Conservation (phyloP, 768 basidiomycete genomes). For the Mycena galericulata region DNA sequence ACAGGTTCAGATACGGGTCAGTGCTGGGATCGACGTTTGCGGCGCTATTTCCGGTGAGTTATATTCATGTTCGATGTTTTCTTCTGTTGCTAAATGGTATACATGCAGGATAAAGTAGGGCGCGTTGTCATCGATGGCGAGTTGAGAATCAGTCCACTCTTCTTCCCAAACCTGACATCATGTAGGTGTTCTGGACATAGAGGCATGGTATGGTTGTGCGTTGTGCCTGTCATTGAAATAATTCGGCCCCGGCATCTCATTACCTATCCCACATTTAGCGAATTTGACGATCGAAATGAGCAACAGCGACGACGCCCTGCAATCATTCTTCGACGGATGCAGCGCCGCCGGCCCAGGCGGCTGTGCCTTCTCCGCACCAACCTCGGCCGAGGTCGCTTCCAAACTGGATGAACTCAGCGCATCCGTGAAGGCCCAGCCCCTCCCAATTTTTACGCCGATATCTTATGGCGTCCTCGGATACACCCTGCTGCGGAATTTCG, state of each 20-base stretch:
- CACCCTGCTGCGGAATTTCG: conserved; percentile 1
- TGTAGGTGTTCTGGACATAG: not conserved
- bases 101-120: not conserved
- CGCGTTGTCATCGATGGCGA: not conserved
- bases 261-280: too few species aligned
- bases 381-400: not conserved
- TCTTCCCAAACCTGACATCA: not conserved
- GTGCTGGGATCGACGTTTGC: not conserved
- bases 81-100: not conserved
- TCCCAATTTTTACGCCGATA: conserved; percentile 3
- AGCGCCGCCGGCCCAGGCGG: not conserved
- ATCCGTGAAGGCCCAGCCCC: not conserved
- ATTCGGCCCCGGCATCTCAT: too few species aligned
- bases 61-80: not conserved
- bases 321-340: conserved; percentile 19
- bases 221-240: too few species aligned
- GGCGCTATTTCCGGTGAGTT: not conserved
- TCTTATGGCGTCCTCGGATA: conserved; percentile 16
- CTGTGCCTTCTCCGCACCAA: conserved; percentile 24
- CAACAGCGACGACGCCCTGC: conserved; percentile 3
- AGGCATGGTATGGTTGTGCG: too few species aligned
- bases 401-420: not conserved
- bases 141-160: not conserved
- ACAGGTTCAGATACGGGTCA: not conserved
- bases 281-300: too few species aligned